Evolutionary conservation across 225 moss, liverwort and hornwort genomes (phyloP).

Genomic region (Polytrichum formosum): DNA sequence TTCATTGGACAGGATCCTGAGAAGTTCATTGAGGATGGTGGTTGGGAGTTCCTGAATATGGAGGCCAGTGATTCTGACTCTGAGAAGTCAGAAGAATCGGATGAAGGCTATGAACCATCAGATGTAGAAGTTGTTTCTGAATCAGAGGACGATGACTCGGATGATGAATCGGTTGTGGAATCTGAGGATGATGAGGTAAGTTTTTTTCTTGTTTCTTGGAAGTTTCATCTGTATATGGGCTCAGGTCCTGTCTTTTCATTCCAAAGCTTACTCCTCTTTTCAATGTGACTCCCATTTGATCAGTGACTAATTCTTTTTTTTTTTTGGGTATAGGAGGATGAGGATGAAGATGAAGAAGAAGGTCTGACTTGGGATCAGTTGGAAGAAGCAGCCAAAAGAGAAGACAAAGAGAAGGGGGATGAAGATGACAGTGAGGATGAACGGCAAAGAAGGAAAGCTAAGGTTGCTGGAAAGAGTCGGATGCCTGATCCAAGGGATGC

Average conservation of each 20-base stretch:
- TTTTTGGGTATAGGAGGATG: constrained; percentile 62
- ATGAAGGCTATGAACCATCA: constrained; percentile 94
- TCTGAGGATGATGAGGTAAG: constrained; percentile 86
- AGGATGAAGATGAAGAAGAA: constrained; percentile 94
- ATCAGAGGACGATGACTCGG: constrained; percentile 84
- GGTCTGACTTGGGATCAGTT: constrained; percentile 98
- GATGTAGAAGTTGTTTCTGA: constrained; percentile 93
- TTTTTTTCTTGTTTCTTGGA: neutral
- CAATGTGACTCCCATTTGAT: too few relatives aligned
- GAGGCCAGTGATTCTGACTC: constrained; percentile 98
- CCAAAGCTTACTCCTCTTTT: neutral
- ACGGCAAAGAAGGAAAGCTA: constrained; percentile 69
- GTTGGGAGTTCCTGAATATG: constrained; percentile 98
- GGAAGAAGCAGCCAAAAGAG: constrained; percentile 86
- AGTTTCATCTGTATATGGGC: too few relatives aligned
- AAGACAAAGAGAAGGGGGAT: constrained; percentile 90
- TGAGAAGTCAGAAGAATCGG: constrained; percentile 95
- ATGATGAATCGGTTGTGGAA: constrained; percentile 95
- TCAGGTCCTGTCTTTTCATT: too few relatives aligned
- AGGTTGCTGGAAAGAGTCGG: constrained; percentile 71
- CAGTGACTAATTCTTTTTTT: too few relatives aligned
- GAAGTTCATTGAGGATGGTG: constrained; percentile 95
- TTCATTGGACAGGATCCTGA: constrained; percentile 60
- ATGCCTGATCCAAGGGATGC: constrained; percentile 68
- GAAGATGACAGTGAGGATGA: constrained; percentile 99